Percentiles rank a stretch among this genome's conserved stretches.
Conservation (phyloP, 352 stramenopile species). For the Phytopythium chamaehyphon region DNA sequence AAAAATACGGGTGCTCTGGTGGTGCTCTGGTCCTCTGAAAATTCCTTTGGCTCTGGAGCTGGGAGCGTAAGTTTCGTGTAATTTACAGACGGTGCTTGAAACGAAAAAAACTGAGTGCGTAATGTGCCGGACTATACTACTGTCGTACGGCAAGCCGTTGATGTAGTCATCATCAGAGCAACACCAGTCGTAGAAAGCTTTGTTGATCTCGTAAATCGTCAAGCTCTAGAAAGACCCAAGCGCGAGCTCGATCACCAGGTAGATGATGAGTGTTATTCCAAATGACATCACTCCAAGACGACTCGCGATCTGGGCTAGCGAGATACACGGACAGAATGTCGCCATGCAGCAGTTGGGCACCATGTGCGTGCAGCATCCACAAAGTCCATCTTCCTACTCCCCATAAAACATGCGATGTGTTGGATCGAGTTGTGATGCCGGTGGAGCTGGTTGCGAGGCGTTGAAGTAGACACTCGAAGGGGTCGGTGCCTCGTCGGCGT, state of each 20-base stretch:
- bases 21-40: too few species aligned
- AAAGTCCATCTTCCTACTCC: slow-evolving; percentile 8
- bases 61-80: too few species aligned
- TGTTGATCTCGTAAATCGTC: too few species aligned
- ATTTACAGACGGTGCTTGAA: too few species aligned
- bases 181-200: too few species aligned
- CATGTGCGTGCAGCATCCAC: slow-evolving; percentile 31
- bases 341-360: slow-evolving; percentile 48
- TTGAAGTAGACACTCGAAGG: slow-evolving; percentile 19
- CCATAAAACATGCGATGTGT: background rate
- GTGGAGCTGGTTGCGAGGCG: slow-evolving; percentile 11
- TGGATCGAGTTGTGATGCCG: background rate
- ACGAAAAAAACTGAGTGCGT: too few species aligned
- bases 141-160: too few species aligned
- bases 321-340: slow-evolving; percentile 36
- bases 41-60: too few species aligned
- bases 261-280: slow-evolving; percentile 14
- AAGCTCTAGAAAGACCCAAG: slow-evolving; percentile 12
- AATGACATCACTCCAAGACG: slow-evolving; percentile 28
- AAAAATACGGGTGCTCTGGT: too few species aligned
- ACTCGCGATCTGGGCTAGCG: slow-evolving; percentile 29
- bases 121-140: too few species aligned
- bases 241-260: slow-evolving; percentile 20
- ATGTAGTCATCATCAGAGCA: too few species aligned
- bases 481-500: slow-evolving; percentile 13